Percentiles rank a stretch among this genome's conserved stretches.
These are phyloP conservation scores for Trichocladium uniseriatum DNA, from an alignment of 495 filamentous ascomycete genomes.

Conservation along the genomic window DNA sequence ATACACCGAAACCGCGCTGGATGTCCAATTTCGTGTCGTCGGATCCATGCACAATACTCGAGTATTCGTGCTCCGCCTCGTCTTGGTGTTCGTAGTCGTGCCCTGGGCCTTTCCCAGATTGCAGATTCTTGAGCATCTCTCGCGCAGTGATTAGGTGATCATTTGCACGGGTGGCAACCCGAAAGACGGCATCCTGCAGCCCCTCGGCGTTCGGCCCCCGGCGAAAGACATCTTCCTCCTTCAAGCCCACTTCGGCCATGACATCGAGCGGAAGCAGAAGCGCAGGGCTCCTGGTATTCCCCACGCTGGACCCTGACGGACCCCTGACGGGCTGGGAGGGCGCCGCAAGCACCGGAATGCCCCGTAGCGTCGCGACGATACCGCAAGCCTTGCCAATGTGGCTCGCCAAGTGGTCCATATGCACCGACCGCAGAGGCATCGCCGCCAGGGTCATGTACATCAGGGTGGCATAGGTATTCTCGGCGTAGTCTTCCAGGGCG, in stretches of 20 bases:
- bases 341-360: constrained; percentile 75
- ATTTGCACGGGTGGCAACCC: constrained; percentile 82
- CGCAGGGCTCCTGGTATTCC: constrained; percentile 32
- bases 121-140: constrained; percentile 77
- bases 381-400: constrained; percentile 92
- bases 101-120: constrained; percentile 59
- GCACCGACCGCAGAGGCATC: constrained; percentile 64
- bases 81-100: constrained; percentile 81
- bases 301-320: constrained; percentile 28
- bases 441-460: constrained; percentile 78
- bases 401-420: constrained; percentile 85
- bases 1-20: constrained; percentile 61
- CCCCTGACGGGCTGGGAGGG: constrained; percentile 48
- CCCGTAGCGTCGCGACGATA: constrained; percentile 73
- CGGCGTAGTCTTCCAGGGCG: constrained; percentile 76
- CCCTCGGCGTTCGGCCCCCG: constrained; percentile 67
- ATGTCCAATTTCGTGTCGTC: constrained; percentile 39
- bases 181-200: constrained; percentile 80
- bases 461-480: constrained; percentile 89
- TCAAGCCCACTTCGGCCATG: constrained; percentile 69
- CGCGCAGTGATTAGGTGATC: constrained; percentile 92
- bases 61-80: constrained; percentile 66
- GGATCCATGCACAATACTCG: constrained; percentile 17
- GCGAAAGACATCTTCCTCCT: constrained; percentile 81
- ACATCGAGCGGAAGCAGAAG: constrained; percentile 73